phyloP scores from a whole-genome alignment of 495 filamentous ascomycete genomes.

The Neurospora sp. region DNA sequence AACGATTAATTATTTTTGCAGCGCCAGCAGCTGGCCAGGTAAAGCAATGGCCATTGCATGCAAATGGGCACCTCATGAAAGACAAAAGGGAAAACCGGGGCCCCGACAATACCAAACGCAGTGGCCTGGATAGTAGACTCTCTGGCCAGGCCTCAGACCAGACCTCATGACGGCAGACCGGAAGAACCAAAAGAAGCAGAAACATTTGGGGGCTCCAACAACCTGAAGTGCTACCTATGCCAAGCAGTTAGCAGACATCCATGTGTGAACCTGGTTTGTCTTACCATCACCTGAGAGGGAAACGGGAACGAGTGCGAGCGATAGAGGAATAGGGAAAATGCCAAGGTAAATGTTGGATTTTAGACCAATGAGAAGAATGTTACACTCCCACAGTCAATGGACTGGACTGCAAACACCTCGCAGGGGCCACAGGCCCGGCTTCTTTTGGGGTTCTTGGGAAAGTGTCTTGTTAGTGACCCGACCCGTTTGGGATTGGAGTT shows the following conservation, averaged over 20 bases:
- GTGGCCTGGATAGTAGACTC: neutral
- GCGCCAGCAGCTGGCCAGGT: slow-evolving; percentile 14
- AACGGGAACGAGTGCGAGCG: neutral
- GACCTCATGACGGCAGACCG: neutral
- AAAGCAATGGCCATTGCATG: neutral
- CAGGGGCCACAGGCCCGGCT: neutral
- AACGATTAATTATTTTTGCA: slow-evolving; percentile 28
- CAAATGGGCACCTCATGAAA: neutral
- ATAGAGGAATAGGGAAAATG: neutral
- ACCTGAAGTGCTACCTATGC: neutral
- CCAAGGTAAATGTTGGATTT: neutral
- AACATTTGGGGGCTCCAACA: neutral
- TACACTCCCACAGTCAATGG: neutral
- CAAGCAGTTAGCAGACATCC: neutral
- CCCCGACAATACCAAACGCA: slow-evolving; percentile 16
- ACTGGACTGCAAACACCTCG: neutral
- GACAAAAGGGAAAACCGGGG: slow-evolving; percentile 37
- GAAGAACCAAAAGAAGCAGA: slow-evolving; percentile 5
- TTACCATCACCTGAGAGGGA: neutral
- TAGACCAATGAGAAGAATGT: neutral
- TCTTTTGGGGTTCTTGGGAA: neutral
- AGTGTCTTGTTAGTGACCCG: neutral
- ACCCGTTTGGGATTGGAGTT: neutral
- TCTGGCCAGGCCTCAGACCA: neutral
- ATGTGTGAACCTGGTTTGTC: neutral